These are phyloP conservation scores for Phytopythium sindhum DNA, from an alignment of 352 stramenopile species.

Conservation along the genomic window DNA sequence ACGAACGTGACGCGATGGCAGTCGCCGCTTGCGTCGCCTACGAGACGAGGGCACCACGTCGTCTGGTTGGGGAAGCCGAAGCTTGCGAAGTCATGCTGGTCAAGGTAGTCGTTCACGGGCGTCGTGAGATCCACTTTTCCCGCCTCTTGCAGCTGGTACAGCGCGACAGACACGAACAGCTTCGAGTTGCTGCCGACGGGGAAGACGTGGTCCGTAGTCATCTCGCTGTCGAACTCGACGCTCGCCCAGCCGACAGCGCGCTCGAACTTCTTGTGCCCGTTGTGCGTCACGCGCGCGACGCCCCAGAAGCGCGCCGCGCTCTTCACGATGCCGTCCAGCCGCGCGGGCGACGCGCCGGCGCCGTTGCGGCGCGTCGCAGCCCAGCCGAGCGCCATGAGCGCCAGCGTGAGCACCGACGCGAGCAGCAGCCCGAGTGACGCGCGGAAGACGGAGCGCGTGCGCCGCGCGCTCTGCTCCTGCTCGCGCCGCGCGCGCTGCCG, in stretches of 20 bases:
- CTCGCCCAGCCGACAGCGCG: constrained; percentile 41
- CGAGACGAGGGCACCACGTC: constrained; percentile 42
- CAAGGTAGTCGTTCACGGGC: constrained; percentile 34
- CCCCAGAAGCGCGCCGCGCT: constrained; percentile 43
- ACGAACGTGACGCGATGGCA: constrained; percentile 60
- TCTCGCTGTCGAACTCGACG: constrained; percentile 41
- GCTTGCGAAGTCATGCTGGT: constrained; percentile 31
- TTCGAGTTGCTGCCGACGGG: constrained; percentile 58
- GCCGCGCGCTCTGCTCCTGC: constrained; percentile 16
- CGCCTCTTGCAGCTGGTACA: constrained; percentile 60
- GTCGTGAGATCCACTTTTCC: constrained; percentile 29
- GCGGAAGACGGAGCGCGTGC: constrained; percentile 28
- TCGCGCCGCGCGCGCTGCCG: constrained; percentile 13
- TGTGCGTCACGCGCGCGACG: constrained; percentile 45
- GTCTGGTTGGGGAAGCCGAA: constrained; percentile 50
- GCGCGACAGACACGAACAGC: constrained; percentile 46
- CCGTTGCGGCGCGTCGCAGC: constrained; percentile 22
- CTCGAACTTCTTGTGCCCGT: constrained; percentile 45
- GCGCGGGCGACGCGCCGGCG: constrained; percentile 23
- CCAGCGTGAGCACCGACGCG: constrained; percentile 26
- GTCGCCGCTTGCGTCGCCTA: neutral
- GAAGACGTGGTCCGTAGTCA: constrained; percentile 48
- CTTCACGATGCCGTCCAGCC: constrained; percentile 29
- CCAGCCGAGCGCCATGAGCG: constrained; percentile 35
- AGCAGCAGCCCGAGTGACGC: constrained; percentile 30